A percentile compares a stretch with the other conserved stretches of the same genome.
Evolutionary conservation across 2,329 filamentous ascomycete species (phyloP).

Genomic region (Huntiella decipiens): DNA sequence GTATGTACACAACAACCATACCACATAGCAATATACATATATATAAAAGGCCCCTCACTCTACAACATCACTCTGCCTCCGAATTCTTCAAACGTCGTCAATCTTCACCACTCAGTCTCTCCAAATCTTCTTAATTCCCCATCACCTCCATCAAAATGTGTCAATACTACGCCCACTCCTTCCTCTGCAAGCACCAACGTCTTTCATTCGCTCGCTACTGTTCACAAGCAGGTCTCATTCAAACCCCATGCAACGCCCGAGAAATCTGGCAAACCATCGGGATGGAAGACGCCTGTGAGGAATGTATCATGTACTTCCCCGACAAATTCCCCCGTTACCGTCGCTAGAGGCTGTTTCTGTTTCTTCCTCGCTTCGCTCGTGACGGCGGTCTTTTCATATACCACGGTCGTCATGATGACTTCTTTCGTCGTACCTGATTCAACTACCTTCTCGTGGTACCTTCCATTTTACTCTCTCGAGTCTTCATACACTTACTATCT

Average conservation of each 20-base stretch:
- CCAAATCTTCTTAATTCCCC: not conserved
- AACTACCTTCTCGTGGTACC: too few species aligned
- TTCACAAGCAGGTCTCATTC: conserved; percentile 19
- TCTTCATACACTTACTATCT: too few species aligned
- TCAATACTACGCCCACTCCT: conserved; percentile 21
- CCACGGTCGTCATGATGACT: not conserved
- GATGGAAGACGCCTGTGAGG: conserved; percentile 20
- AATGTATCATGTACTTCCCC: conserved; percentile 18
- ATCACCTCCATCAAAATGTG: conserved; percentile 16
- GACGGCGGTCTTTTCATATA: not conserved
- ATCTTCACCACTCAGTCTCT: not conserved
- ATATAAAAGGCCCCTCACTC: not conserved
- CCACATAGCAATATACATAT: too few species aligned
- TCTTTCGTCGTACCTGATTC: too few species aligned
- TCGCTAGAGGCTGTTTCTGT: not conserved
- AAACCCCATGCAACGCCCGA: conserved; percentile 19
- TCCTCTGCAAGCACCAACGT: conserved; percentile 19
- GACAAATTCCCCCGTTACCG: conserved; percentile 14
- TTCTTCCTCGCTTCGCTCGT: too few species aligned
- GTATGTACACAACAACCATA: too few species aligned
- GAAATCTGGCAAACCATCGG: conserved; percentile 21
- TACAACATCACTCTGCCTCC: not conserved
- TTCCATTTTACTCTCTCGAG: too few species aligned
- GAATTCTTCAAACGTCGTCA: not conserved
- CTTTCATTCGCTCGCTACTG: conserved; percentile 21